Evolutionary conservation across 208 protist genomes (phyloP), one percentile per base, ranked within the genome.

Genomic region (Zelonia costaricensis): DNA sequence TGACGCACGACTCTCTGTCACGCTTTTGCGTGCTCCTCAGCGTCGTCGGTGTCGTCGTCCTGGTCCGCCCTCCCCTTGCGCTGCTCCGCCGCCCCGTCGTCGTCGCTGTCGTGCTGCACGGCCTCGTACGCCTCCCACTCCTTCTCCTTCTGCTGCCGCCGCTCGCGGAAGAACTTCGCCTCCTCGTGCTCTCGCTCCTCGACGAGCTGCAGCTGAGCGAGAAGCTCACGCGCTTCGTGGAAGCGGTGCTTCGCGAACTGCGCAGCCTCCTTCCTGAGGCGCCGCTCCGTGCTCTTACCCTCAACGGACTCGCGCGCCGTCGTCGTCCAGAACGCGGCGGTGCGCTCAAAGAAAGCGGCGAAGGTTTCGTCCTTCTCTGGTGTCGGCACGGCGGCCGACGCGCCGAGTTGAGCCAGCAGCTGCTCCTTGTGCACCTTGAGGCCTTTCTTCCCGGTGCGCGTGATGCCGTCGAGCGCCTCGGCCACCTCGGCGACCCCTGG

Each of bases 381-480:
- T 10, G 86, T 92, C 3, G 89, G 89, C 42, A 95, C 86, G 7
- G 72, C 49, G 7, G 76, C 64, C 0, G 82, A 77, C 39, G 74
- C 70, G 35, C 80, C 65, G 13, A 95, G 86, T 62, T 95, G 89
- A 0, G 86, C 86, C 22, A 91, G 46, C 4, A 95, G 80, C 60
- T 88, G 86, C 68, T 84, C 81, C 71, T 95, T 95, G 78, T 95
- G 89, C 15, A 88, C 81, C 56, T 92, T 81, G n/a, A 95, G 71
- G 2, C 89, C 89, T 58, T 90, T 89, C 65, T 92, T 95, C 5
- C 86, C 89, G 15, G 66, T 78, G 18, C 65, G 73, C 7, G 80
- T 91, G 23, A 88, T 56, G 18, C 64, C 69, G 33, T 85, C 84
- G 18, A 89, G 66, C 8, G 39, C 65, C 1, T 45, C 53, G 16